Conservation (phyloP, 768 basidiomycete genomes). For the Stropharia rugosoannulata region DNA sequence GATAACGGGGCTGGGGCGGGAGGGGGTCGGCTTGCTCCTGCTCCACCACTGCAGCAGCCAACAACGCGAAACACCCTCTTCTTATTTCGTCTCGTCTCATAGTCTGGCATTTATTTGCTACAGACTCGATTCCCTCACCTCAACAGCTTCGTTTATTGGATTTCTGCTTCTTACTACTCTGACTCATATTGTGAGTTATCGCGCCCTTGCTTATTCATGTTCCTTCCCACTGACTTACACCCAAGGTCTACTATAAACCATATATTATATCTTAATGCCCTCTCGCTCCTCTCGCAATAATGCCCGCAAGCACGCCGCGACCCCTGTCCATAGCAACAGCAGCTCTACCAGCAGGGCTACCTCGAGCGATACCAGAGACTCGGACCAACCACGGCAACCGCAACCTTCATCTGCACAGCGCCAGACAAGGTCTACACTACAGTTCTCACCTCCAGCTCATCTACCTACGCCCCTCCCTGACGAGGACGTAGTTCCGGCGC, state of each 20-base stretch:
- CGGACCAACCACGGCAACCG: neutral
- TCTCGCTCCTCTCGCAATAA: conserved; percentile 7
- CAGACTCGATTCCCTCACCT: too few species aligned
- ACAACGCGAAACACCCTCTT: too few species aligned
- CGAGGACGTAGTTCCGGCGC: neutral
- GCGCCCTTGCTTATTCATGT: neutral
- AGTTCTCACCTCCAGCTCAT: conserved; percentile 20
- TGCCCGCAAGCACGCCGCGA: conserved; percentile 3
- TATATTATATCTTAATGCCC: conserved; percentile 7
- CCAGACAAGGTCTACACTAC: neutral
- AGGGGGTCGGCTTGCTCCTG: conserved; percentile 8
- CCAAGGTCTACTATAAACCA: neutral
- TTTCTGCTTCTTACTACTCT: neutral
- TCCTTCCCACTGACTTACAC: neutral
- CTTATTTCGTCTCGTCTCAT: neutral
- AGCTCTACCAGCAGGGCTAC: neutral
- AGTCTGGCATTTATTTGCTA: conserved; percentile 20
- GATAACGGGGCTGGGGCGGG: conserved; percentile 9
- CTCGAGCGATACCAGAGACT: too few species aligned
- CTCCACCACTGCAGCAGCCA: too few species aligned
- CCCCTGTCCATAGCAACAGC: conserved; percentile 2
- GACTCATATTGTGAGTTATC: conserved; percentile 4
- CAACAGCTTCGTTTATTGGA: neutral
- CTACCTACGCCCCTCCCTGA: conserved; percentile 29
- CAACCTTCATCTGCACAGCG: neutral